These are phyloP conservation scores for Coniochaeta sp. DNA, from an alignment of 2,329 filamentous ascomycete genomes.

Conservation along the genomic window DNA sequence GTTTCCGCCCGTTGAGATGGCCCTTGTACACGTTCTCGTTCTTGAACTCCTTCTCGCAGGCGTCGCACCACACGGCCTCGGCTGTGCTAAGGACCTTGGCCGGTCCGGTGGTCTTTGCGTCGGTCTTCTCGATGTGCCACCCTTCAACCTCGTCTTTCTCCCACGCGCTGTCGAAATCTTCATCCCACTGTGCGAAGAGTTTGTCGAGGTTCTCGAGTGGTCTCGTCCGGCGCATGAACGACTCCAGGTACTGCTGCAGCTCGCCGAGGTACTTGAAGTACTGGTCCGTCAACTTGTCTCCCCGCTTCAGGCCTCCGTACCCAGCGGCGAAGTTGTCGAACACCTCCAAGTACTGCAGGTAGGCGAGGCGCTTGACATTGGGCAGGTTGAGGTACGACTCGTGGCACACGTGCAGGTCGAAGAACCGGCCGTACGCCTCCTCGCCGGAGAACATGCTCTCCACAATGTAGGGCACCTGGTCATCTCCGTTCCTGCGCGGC, in stretches of 20 bases:
- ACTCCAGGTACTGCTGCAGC: slow-evolving; percentile 76
- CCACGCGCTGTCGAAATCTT: slow-evolving; percentile 82
- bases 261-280: slow-evolving; percentile 87
- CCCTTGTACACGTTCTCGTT: slow-evolving; percentile 92
- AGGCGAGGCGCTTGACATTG: slow-evolving; percentile 75
- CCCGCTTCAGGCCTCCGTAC: slow-evolving; percentile 64
- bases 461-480: slow-evolving; percentile 59
- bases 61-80: slow-evolving; percentile 79
- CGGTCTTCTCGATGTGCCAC: slow-evolving; percentile 58
- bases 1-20: slow-evolving; percentile 86
- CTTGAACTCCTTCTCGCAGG: slow-evolving; percentile 91
- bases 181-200: slow-evolving; percentile 67
- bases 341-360: slow-evolving; percentile 85
- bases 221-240: slow-evolving; percentile 75
- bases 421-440: slow-evolving; percentile 85
- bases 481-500: slow-evolving; percentile 55
- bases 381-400: slow-evolving; percentile 88
- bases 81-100: slow-evolving; percentile 27
- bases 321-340: slow-evolving; percentile 83
- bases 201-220: slow-evolving; percentile 82
- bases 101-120: slow-evolving; percentile 28
- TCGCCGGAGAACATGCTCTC: slow-evolving; percentile 94
- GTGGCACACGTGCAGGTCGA: slow-evolving; percentile 79
- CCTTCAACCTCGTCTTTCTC: slow-evolving; percentile 69
- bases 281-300: slow-evolving; percentile 82